Percentiles rank a stretch among this genome's conserved stretches.
These are phyloP conservation scores for Neonectria ditissima DNA, from an alignment of 2,329 filamentous ascomycete genomes.

Conservation along the genomic window DNA sequence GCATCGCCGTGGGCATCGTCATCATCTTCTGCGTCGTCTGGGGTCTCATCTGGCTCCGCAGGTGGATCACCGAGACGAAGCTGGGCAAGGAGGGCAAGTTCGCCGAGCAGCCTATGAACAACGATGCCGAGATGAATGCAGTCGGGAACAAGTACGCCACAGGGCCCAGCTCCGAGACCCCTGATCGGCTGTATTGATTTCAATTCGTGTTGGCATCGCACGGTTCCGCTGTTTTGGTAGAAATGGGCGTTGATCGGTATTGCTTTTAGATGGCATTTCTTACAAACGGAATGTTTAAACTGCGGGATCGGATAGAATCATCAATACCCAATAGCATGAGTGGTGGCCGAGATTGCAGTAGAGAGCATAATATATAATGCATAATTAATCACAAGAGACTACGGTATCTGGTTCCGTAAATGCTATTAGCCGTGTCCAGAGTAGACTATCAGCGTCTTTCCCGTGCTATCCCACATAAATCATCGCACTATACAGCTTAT, in stretches of 20 bases:
- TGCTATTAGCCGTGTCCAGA: not conserved
- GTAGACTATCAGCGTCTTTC: not conserved
- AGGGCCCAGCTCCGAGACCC: constrained; percentile 31
- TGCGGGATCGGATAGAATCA: constrained; percentile 5
- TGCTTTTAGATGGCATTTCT: constrained; percentile 14
- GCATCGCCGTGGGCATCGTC: constrained; percentile 64
- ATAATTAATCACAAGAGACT: constrained; percentile 13
- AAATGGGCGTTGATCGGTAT: constrained; percentile 15
- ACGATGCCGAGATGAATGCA: constrained; percentile 46
- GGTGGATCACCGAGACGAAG: constrained; percentile 62
- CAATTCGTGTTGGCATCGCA: not conserved
- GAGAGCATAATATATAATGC: not conserved
- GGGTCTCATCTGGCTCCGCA: constrained; percentile 62
- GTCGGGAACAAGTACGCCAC: constrained; percentile 38
- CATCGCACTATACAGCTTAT: constrained; percentile 23
- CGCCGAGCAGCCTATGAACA: constrained; percentile 40
- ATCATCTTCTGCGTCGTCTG: constrained; percentile 66
- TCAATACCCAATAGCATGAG: constrained; percentile 16
- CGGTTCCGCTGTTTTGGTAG: not conserved
- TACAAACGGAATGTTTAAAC: constrained; percentile 26
- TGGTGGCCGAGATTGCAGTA: not conserved
- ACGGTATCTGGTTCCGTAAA: not conserved
- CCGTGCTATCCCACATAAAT: constrained; percentile 11
- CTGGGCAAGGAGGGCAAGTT: constrained; percentile 58
- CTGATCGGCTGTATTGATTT: constrained; percentile 34